Conservation (phyloP, 441 rosid genomes). For the Bocquillonia castaneifolia region DNA sequence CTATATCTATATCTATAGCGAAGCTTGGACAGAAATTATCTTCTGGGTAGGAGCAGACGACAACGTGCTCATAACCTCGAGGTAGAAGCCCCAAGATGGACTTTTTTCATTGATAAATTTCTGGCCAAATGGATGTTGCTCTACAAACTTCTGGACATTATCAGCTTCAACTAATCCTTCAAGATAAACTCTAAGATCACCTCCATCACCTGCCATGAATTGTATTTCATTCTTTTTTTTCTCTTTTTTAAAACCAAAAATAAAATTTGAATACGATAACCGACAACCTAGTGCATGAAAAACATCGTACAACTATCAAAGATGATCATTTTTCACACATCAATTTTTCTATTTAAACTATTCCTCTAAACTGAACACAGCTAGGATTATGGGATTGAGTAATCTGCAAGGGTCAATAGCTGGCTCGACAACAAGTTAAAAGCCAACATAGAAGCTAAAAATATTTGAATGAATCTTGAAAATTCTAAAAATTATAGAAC, state of each 20-base stretch:
- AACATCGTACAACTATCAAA: not conserved
- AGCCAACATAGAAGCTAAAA: not conserved
- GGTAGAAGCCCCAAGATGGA: constrained; percentile 59
- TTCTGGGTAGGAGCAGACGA: not conserved
- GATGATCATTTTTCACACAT: not conserved
- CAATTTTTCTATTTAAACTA: not conserved
- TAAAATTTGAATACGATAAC: not conserved
- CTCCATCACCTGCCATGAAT: constrained; percentile 48
- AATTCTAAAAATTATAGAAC: not conserved
- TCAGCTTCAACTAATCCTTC: constrained; percentile 50
- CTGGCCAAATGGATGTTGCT: constrained; percentile 69
- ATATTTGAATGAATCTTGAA: not conserved
- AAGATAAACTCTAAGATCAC: constrained; percentile 62
- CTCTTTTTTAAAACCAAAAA: not conserved
- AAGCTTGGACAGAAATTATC: not conserved
- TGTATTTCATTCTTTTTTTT: not conserved
- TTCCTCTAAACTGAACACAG: not conserved
- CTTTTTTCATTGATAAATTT: constrained; percentile 46
- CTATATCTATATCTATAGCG: too few relatives aligned
- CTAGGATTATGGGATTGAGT: not conserved
- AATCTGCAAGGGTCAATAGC: not conserved
- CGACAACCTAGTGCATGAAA: not conserved
- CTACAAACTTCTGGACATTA: constrained; percentile 54
- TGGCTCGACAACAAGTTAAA: not conserved
- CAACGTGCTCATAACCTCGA: constrained; percentile 31